These are phyloP conservation scores for Byssochlamys sp. DNA, from an alignment of 2,329 filamentous ascomycete species.

Conservation along the genomic window DNA sequence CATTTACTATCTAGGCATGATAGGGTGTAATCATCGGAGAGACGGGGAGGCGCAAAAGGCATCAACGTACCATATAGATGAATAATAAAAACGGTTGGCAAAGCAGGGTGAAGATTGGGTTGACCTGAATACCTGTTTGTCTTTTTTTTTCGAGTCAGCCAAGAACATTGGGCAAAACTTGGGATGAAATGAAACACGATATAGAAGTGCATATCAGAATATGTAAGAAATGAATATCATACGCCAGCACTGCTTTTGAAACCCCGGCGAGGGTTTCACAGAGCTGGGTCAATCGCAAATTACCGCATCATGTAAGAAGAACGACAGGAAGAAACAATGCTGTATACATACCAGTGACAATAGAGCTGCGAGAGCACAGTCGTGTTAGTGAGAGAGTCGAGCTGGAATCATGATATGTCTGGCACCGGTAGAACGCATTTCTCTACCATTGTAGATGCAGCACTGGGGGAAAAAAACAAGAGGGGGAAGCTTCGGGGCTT, in stretches of 20 bases:
- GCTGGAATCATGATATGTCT: too few species aligned
- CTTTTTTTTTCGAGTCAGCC: constrained; percentile 14
- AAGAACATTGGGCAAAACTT: background rate
- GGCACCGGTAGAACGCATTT: background rate
- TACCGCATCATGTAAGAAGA: constrained; percentile 68
- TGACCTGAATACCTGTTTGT: background rate
- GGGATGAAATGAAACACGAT: background rate
- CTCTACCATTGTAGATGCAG: constrained; percentile 1
- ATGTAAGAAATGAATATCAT: constrained; percentile 99
- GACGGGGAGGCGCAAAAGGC: constrained; percentile 9
- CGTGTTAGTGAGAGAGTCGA: too few species aligned
- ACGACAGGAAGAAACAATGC: constrained; percentile 6
- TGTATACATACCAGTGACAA: constrained; percentile 12
- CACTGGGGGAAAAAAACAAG: constrained; percentile 12
- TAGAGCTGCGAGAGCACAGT: constrained; percentile 8
- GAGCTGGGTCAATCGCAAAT: constrained; percentile 95
- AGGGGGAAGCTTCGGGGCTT: constrained; percentile 7
- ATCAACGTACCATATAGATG: constrained; percentile 17
- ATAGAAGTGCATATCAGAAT: constrained; percentile 60
- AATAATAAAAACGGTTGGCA: background rate
- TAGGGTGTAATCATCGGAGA: constrained; percentile 56
- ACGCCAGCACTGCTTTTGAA: constrained; percentile 60
- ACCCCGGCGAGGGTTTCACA: constrained; percentile 87
- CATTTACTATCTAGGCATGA: constrained; percentile 61
- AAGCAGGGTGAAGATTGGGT: background rate